Base-by-base conservation (phyloP, 805 yeast species). In the Candida succiphila region DNA sequence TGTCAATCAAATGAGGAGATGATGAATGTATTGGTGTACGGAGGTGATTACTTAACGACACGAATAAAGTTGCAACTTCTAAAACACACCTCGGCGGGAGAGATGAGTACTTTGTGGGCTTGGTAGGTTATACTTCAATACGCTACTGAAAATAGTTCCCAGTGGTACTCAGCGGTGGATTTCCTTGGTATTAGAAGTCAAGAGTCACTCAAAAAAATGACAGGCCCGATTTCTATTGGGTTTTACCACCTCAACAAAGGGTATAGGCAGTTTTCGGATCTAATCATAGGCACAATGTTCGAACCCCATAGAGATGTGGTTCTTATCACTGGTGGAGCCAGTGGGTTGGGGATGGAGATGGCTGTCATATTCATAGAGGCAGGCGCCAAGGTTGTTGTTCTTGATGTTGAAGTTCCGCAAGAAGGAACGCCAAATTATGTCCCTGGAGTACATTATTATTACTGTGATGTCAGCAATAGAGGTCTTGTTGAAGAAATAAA, bases 321-420 rank as follows among this genome's bases (percentile, higher is more conserved):
- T 0, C 56, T 87, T 4, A 61, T 89, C 16, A 88, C 97, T 0
- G 97, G 97, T 1, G 97, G 96, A 0, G 51, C 71, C 4, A 60
- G 74, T 0, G 97, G 96, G 0, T 61, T 89, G 8, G 97, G 97
- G 0, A 59, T 58, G 27, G 82, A 75, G 40, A 40, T 89, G 4
- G 83, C 68, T 0, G 40, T 44, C 13, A 47, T 48, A 17, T 67
- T 88, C 34, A 53, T 59, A 5, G 41, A 42, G 7, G 49, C 58
- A 17, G 65, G 64, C 0, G 68, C 73, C 9, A 64, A 52, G 19
- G 80, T 84, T 0, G 75, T 81, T 1, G 81, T 81, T 0, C 59
- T 84, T 28, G 96, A 89, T 45, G 42, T 83, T 2, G 32, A 32
- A 13, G 34, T 56, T n/a, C 76, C 78, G 2, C 39, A 36, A 0